Conservation (phyloP, 2,329 filamentous ascomycete species). For the Hypocrella siamensis region DNA sequence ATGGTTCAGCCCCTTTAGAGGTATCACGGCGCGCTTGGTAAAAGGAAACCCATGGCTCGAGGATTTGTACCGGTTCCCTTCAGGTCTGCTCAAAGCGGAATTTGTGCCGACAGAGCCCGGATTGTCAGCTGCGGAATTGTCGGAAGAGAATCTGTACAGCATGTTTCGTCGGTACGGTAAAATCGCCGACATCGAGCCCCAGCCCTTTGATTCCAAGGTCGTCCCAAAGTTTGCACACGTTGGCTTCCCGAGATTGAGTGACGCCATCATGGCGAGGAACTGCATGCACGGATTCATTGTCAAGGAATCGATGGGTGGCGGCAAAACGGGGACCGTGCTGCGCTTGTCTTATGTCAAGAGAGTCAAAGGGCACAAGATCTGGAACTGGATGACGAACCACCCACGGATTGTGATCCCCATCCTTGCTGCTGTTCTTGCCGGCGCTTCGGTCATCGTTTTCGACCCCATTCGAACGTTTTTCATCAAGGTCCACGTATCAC, state of each 20-base stretch:
- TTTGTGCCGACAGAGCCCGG: slow-evolving; percentile 63
- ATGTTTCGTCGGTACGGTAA: slow-evolving; percentile 86
- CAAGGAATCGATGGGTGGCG: slow-evolving; percentile 52
- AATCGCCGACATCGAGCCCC: slow-evolving; percentile 67
- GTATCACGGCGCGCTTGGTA: slow-evolving; percentile 58
- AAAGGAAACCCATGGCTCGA: slow-evolving; percentile 85
- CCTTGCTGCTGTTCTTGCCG: slow-evolving; percentile 65
- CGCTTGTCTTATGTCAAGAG: slow-evolving; percentile 73
- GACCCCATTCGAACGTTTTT: slow-evolving; percentile 92
- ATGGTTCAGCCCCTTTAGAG: slow-evolving; percentile 75
- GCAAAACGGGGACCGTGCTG: slow-evolving; percentile 59
- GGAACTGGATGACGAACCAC: slow-evolving; percentile 77
- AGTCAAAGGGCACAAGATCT: slow-evolving; percentile 61
- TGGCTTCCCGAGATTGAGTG: slow-evolving; percentile 57
- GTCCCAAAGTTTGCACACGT: slow-evolving; percentile 66
- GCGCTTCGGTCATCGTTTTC: slow-evolving; percentile 75
- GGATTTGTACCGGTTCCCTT: slow-evolving; percentile 74
- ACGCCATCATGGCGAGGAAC: slow-evolving; percentile 78
- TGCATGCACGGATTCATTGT: slow-evolving; percentile 79
- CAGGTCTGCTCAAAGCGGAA: slow-evolving; percentile 61
- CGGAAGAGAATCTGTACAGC: slow-evolving; percentile 73
- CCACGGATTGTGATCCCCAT: slow-evolving; percentile 77
- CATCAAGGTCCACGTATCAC: slow-evolving; percentile 74
- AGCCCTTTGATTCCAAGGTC: slow-evolving; percentile 75
- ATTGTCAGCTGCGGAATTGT: slow-evolving; percentile 58